Conservation (phyloP, 2,329 filamentous ascomycete species). For the Alternaria sp. region DNA sequence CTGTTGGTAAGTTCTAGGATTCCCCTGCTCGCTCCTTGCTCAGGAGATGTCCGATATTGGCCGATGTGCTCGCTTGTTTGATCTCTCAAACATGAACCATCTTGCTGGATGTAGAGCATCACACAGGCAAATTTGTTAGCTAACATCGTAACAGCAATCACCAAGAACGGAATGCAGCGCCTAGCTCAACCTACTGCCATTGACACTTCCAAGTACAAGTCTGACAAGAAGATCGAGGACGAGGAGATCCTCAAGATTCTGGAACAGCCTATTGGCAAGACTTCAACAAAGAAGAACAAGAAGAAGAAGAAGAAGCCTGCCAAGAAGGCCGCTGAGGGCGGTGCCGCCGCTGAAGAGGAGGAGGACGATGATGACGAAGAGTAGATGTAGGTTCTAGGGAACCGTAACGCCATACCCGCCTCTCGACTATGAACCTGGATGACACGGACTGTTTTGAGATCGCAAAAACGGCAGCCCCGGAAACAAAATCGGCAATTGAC, state of each 20-base stretch:
- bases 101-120: not conserved
- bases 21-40: conserved; percentile 6
- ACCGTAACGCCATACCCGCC: not conserved
- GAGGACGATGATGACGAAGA: conserved; percentile 48
- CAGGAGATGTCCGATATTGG: not conserved
- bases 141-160: conserved; percentile 73
- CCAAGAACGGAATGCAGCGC: conserved; percentile 94
- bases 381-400: conserved; percentile 28
- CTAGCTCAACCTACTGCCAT: conserved; percentile 78
- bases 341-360: conserved; percentile 54
- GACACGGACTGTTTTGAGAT: conserved; percentile 7
- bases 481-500: conserved; percentile 3
- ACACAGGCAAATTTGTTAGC: conserved; percentile 2
- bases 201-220: conserved; percentile 84
- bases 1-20: conserved; percentile 86
- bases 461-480: conserved; percentile 2
- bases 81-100: not conserved
- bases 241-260: conserved; percentile 96
- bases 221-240: conserved; percentile 97
- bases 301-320: conserved; percentile 78
- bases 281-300: conserved; percentile 79
- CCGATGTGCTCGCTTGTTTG: not conserved
- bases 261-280: conserved; percentile 78
- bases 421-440: conserved; percentile 7
- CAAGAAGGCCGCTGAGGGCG: conserved; percentile 69